phyloP scores from a whole-genome alignment of 2,329 filamentous ascomycete genomes.

The Colletotrichum camelliae region DNA sequence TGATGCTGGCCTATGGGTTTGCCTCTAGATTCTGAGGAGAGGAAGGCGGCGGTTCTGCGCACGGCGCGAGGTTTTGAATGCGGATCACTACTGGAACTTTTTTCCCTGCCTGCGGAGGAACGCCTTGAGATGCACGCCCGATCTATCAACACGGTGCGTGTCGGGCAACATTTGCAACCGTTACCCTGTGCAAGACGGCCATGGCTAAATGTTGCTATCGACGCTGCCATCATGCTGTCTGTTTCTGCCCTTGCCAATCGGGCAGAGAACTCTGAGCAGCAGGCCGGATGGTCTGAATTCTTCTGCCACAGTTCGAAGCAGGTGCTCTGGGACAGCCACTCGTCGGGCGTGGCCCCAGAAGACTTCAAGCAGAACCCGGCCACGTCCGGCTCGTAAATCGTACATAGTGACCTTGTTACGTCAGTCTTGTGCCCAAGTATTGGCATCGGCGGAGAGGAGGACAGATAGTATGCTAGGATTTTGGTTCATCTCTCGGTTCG shows the following conservation, averaged over 20 bases:
- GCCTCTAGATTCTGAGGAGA: not conserved
- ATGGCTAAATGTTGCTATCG: not conserved
- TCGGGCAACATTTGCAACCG: not conserved
- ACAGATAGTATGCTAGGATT: slow-evolving; percentile 14
- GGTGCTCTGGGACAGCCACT: not conserved
- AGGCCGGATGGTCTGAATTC: not conserved
- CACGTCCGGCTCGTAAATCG: slow-evolving; percentile 15
- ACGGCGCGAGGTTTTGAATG: not conserved
- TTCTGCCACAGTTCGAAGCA: not conserved
- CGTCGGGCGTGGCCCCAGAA: not conserved
- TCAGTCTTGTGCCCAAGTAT: not conserved
- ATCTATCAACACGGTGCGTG: not conserved
- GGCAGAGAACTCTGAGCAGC: not conserved
- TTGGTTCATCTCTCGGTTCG: not conserved
- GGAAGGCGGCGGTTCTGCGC: not conserved
- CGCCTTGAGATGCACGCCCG: not conserved
- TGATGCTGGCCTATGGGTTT: not conserved
- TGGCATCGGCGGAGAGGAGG: not conserved
- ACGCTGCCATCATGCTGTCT: not conserved
- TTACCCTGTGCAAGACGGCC: not conserved
- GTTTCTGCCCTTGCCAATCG: not conserved
- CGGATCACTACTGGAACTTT: not conserved
- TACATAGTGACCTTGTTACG: slow-evolving; percentile 20
- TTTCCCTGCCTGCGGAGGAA: not conserved
- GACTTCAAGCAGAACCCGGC: not conserved